Evolutionary conservation across 2,329 filamentous ascomycete genomes (phyloP).

Genomic region (Aspergillus novoparasiticus): DNA sequence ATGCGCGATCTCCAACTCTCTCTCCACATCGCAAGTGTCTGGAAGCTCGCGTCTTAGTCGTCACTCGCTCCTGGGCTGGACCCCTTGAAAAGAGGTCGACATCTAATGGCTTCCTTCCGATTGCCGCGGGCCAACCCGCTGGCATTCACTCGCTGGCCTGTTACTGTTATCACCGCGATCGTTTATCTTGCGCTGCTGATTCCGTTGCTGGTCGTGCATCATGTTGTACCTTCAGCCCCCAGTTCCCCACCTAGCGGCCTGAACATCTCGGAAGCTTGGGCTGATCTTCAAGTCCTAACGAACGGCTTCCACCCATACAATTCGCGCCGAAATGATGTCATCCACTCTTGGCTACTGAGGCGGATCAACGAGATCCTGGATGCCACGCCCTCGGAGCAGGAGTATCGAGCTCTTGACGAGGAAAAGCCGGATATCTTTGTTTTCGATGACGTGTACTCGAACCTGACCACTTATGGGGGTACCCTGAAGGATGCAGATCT

Average conservation of each 20-base stretch:
- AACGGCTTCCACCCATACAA: constrained; percentile 85
- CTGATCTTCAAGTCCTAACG: constrained; percentile 76
- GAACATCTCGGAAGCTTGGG: constrained; percentile 84
- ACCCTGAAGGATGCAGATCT: constrained; percentile 38
- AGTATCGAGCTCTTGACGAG: constrained; percentile 20
- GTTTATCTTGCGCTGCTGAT: constrained; percentile 79
- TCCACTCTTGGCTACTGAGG: constrained; percentile 73
- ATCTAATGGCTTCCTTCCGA: constrained; percentile 36
- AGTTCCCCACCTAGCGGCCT: constrained; percentile 62
- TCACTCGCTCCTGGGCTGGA: constrained; percentile 1
- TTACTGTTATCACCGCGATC: constrained; percentile 75
- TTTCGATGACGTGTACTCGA: constrained; percentile 78
- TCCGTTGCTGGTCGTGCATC: constrained; percentile 72
- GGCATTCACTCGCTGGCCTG: constrained; percentile 77
- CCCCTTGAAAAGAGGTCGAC: constrained; percentile 9
- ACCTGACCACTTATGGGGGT: constrained; percentile 68
- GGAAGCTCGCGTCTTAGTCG: neutral
- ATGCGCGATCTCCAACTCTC: constrained; percentile 3
- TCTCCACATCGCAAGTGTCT: neutral
- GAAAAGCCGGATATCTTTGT: constrained; percentile 54
- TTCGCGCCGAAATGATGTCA: constrained; percentile 76
- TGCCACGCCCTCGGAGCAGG: constrained; percentile 51
- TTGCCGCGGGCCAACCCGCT: constrained; percentile 51
- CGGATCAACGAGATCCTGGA: constrained; percentile 72
- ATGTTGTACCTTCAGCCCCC: constrained; percentile 71